Evolutionary conservation across 2,329 filamentous ascomycete genomes (phyloP), one percentile per base, ranked within the genome.

Genomic region (Aspergillus carbonarius): DNA sequence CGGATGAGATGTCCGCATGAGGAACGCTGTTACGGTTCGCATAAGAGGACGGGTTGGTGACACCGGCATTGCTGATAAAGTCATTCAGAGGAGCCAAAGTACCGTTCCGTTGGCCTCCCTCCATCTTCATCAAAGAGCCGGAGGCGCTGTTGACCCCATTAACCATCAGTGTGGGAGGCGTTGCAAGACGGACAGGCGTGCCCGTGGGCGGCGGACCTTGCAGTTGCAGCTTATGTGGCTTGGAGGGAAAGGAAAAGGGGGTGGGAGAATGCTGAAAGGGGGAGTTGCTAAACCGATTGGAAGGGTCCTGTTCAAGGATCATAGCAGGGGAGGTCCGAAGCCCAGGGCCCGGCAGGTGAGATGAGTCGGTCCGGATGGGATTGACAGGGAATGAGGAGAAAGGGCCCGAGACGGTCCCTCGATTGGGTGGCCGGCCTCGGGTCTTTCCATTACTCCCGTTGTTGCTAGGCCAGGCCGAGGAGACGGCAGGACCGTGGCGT

Each of bases 401-500:
- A 0, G 88, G 86, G 0, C 86, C 86, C 13, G 85, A 81, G 0
- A 82, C 81, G n/a, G 81, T 83, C 25, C 86, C 83, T 66, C 88
- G 90, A 57, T 87, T 89, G 0, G 91, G 91, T 42, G 93, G 93
- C 59, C 93, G 82, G 6, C 93, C 92, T 63, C 92, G 82, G 13
- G 89, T 82, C 72, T 93, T 96, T 1, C 88, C 88, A 4, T 82
- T 85, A 1, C 84, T 81, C 39, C 82, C 80, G 15, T 84, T 84
- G 59, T 83, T 85, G 62, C 86, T 86, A 56, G 89, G 86, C 93
- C 93, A 97, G 0, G 93, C 93, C 9, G 92, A 96, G 0, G 92
- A 96, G 0, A 96, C 91, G 6, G 91, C 92, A 0, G 92, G 90
- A 0, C 92, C 92, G 71, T 96, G 90, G 4, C 91, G 85, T 56